Evolutionary conservation across 345 rosid genomes (phyloP).

Genomic region (Salix caprea): DNA sequence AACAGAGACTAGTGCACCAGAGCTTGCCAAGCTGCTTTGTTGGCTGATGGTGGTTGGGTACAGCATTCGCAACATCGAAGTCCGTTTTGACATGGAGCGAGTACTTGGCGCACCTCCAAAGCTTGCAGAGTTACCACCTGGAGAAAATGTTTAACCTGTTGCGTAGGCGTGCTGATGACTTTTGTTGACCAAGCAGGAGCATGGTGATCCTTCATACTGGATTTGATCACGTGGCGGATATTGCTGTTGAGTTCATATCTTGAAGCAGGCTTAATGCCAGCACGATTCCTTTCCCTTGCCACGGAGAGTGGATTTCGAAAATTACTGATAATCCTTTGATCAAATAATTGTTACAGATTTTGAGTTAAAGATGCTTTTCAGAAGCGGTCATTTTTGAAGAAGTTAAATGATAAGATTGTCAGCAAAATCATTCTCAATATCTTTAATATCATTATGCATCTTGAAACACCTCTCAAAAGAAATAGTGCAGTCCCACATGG

Average conservation of each 20-base stretch:
- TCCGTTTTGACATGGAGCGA: conserved; percentile 92
- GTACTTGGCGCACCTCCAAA: conserved; percentile 74
- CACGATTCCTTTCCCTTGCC: background rate
- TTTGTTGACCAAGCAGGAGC: background rate
- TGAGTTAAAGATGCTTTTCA: background rate
- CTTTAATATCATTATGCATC: background rate
- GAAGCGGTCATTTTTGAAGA: background rate
- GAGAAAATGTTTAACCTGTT: conserved; percentile 54
- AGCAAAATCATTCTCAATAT: background rate
- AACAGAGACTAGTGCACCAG: conserved; percentile 78
- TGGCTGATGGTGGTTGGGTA: conserved; percentile 99
- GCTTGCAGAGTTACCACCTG: conserved; percentile 84
- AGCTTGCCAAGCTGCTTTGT: conserved; percentile 78
- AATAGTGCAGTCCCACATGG: too few relatives aligned
- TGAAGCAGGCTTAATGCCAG: background rate
- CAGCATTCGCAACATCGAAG: conserved; percentile 91
- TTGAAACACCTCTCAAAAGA: background rate
- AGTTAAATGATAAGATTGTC: background rate
- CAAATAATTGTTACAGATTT: background rate
- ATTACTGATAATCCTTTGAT: background rate
- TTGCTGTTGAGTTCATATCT: background rate
- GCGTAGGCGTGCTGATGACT: background rate
- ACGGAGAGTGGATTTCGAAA: background rate
- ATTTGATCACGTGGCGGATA: background rate
- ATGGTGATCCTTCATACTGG: background rate